A percentile compares a stretch with the other conserved stretches of the same genome.
These are phyloP conservation scores for Hibiscus tridactylites DNA, from an alignment of 345 rosid species.

Conservation along the genomic window DNA sequence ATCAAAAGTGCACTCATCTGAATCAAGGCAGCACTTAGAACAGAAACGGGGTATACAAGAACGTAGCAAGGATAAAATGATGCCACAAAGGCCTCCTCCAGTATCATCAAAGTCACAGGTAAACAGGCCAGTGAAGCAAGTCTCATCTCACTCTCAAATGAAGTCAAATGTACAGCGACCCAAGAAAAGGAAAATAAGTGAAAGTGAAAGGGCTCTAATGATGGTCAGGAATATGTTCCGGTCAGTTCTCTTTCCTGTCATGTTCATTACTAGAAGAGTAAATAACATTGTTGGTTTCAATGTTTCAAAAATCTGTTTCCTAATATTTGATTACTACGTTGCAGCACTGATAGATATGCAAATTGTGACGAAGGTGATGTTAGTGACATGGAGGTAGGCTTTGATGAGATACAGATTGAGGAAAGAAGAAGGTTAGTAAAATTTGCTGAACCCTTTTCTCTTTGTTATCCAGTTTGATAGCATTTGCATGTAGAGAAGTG, in stretches of 20 bases:
- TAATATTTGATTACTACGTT: constrained; percentile 1
- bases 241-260: not conserved
- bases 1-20: constrained; percentile 38
- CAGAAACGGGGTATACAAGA: constrained; percentile 40
- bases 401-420: constrained; percentile 64
- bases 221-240: constrained; percentile 8
- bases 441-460: not conserved
- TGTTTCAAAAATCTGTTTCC: not conserved
- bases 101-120: constrained; percentile 16
- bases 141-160: not conserved
- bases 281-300: constrained; percentile 15
- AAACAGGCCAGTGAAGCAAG: not conserved
- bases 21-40: constrained; percentile 41
- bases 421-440: constrained; percentile 63
- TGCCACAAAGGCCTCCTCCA: constrained; percentile 35
- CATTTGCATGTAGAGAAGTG: not conserved
- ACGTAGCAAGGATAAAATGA: constrained; percentile 24
- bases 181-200: constrained; percentile 1
- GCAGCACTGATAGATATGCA: constrained; percentile 31
- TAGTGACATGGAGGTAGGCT: constrained; percentile 79
- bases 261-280: constrained; percentile 9
- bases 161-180: constrained; percentile 1
- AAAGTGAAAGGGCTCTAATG: not conserved
- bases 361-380: constrained; percentile 41
- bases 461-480: not conserved